Base-by-base conservation (phyloP, 306 rosid species). In the Cicer pinnatifidum region DNA sequence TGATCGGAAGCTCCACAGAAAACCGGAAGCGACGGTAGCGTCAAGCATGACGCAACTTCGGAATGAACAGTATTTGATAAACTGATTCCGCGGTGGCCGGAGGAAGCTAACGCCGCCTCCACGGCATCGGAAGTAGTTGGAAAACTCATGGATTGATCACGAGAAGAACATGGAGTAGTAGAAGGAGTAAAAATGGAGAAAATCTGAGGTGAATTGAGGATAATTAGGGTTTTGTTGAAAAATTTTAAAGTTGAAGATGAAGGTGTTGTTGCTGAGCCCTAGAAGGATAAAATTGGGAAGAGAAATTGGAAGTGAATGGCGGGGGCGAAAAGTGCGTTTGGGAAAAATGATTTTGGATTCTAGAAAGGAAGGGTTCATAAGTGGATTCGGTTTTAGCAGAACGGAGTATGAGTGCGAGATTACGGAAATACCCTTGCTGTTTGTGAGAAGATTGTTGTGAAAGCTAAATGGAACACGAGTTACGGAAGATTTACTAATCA, bases 1-100 rank as follows among this genome's bases (percentile, higher is more conserved):
- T 79, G 90, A 70, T 84, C 89, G 51, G 97, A 85, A 15, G 89
- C 86, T 3, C 97, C 97, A 41, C 91, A 94, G 87, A 90, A 91
- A 41, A 94, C 93, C 52, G 97, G 99, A 23, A 94, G 93, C 62
- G 96, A 88, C 9, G 97, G 97, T 82, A 94, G 61, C 77, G 97
- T 97, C 82, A 94, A 79, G 93, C 90, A 90, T 0, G 97, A 81
- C 17, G 97, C 93, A 60, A 90, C 91, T 72, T 95, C 99, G 39
- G 99, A 95, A 81, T 91, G 97, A 38, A 89, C 46, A 6, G 97
- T 86, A 67, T 90, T 95, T 6, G 97, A 75, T 43, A 95, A 78
- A 20, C 89, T 82, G 69, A 88, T 90, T 35, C 97, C 97, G 20
- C 87, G 88, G 83, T 69, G 85, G 69, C 75, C 78, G 78, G 72